Evolutionary conservation across 257 asterid species (phyloP).

Genomic region (Fraxinus excelsior): DNA sequence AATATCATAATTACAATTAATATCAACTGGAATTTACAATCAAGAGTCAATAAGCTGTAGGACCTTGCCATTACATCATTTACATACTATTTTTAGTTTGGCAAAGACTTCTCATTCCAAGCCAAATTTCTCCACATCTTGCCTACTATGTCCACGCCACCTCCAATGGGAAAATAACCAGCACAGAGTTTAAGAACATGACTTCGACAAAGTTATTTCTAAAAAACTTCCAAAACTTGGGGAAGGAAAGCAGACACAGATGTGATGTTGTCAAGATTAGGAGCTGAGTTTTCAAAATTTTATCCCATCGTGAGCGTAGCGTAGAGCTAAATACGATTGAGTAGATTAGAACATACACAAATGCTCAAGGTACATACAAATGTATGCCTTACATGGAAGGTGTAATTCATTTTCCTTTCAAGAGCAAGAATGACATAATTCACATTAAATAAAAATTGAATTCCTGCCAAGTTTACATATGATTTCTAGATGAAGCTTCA

Average conservation of each 20-base stretch:
- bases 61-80: neutral
- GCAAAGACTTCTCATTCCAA: neutral
- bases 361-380: neutral
- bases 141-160: neutral
- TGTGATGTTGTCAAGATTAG: neutral
- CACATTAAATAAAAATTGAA: neutral
- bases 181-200: too few relatives aligned
- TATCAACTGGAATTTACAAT: neutral
- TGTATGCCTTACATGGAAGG: too few relatives aligned
- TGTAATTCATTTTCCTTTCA: neutral
- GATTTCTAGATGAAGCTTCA: neutral
- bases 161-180: neutral
- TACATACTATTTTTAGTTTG: neutral
- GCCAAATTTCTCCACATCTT: neutral
- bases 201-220: too few relatives aligned
- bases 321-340: too few relatives aligned
- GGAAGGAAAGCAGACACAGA: neutral
- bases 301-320: neutral
- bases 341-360: neutral
- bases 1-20: neutral
- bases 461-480: neutral
- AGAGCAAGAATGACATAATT: neutral
- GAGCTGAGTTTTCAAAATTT: neutral
- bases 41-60: neutral
- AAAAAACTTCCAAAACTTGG: neutral